Base-by-base conservation (phyloP, 2,329 filamentous ascomycete species). In the Botrytis pseudocinerea region DNA sequence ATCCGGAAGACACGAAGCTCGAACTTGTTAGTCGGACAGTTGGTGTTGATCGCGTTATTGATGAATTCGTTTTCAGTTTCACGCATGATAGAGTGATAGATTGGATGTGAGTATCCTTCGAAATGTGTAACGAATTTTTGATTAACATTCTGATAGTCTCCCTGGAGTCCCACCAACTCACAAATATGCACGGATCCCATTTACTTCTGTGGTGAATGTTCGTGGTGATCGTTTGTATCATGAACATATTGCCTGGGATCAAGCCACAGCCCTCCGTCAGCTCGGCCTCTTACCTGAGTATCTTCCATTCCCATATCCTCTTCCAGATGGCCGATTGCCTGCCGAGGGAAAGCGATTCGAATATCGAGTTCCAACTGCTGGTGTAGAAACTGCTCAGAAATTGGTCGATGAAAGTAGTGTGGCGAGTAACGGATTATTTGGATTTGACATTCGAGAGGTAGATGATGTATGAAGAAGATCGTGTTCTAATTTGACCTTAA, bases 211-310 rank as follows among this genome's bases (percentile, higher is more conserved):
- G 0, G 90, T 93, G 7, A 91, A 91, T 72, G 86, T 93, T 70
- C 86, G 91, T 2, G 91, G 91, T 3, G 90, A 92, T 78, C 83
- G 90, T 0, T 81, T 93, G 0, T 92, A 89, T 76, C 90, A 92
- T 75, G 91, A 93, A 79, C 91, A 93, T 76, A 92, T 93, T 61
- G 83, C 86, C 22, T 93, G 91, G 90, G 91, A 93, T 74, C 90
- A 92, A 79, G 88, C 84, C 0, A 90, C 88, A 0, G 86, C 88
- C 2, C 82, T 93, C 16, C 81, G 84, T 10, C 91, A 93, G 78
- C 80, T 91, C 1, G 90, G 88, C 0, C 79, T 92, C 32, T 79
- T 93, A 69, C 79, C 79, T 4, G 75, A 78, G 69, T 80, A 79
- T 44, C 75, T 80, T 0, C 79, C 78, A 2, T 80, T 77, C 40